Conservation (phyloP, 2,329 filamentous ascomycete species). For the Phyllosticta capitalensis region DNA sequence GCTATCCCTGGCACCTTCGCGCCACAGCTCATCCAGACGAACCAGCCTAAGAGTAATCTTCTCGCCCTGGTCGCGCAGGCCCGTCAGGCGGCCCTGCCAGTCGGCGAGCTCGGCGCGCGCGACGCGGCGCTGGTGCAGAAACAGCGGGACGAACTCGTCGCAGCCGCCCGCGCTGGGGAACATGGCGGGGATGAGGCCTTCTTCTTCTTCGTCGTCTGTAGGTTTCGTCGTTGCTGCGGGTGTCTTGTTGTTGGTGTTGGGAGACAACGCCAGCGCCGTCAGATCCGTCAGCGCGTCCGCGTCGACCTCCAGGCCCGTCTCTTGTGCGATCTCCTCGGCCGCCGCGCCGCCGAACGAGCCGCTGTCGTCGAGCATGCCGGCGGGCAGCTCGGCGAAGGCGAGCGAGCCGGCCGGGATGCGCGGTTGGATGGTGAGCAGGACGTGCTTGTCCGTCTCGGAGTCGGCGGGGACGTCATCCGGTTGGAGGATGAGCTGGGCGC, state of each 20-base stretch:
- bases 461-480: slow-evolving; percentile 37
- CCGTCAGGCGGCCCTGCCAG: slow-evolving; percentile 42
- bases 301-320: slow-evolving; percentile 44
- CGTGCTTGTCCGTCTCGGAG: slow-evolving; percentile 38
- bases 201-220: not conserved
- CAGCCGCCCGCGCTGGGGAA: slow-evolving; percentile 48
- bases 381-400: slow-evolving; percentile 47
- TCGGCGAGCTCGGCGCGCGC: slow-evolving; percentile 35
- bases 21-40: slow-evolving; percentile 43
- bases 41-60: slow-evolving; percentile 51
- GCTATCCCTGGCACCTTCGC: slow-evolving; percentile 44
- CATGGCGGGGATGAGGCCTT: slow-evolving; percentile 38
- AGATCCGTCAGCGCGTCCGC: slow-evolving; percentile 44
- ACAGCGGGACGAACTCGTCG: slow-evolving; percentile 50
- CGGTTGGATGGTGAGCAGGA: slow-evolving; percentile 48
- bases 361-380: slow-evolving; percentile 49
- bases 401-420: slow-evolving; percentile 47
- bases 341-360: slow-evolving; percentile 46
- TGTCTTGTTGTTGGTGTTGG: not conserved
- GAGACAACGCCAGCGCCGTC: slow-evolving; percentile 38
- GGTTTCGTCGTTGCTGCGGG: not conserved
- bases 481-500: slow-evolving; percentile 42
- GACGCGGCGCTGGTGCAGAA: slow-evolving; percentile 46
- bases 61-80: slow-evolving; percentile 45
- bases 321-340: slow-evolving; percentile 48